Percentiles rank a stretch among this genome's conserved stretches.
phyloP scores from a whole-genome alignment of 768 basidiomycete genomes.

The Amanita molliuscula region DNA sequence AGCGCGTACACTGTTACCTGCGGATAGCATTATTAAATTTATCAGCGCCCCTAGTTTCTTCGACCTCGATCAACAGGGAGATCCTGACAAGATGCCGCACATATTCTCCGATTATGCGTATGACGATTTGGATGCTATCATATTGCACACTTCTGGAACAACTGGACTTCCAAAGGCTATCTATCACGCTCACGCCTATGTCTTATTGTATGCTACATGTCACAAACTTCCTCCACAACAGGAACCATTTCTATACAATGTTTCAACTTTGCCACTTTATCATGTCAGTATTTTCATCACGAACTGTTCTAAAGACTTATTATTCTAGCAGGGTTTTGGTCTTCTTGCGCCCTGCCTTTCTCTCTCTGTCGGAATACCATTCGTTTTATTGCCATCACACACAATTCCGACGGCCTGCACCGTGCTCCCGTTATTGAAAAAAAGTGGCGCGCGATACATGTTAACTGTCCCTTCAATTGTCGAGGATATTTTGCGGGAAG shows the following conservation, averaged over 20 bases:
- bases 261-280: constrained; percentile 28
- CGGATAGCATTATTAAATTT: constrained; percentile 6
- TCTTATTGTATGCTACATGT: constrained; percentile 22
- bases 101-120: constrained; percentile 14
- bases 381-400: constrained; percentile 23
- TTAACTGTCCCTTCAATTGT: constrained; percentile 30
- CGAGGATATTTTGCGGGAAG: constrained; percentile 21
- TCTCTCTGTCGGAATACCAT: constrained; percentile 26
- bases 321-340: constrained; percentile 23
- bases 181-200: constrained; percentile 22
- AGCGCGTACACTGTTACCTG: constrained; percentile 13
- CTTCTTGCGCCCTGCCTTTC: constrained; percentile 23
- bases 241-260: constrained; percentile 19
- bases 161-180: constrained; percentile 42
- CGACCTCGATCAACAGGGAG: constrained; percentile 12
- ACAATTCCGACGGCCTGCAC: constrained; percentile 25
- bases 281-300: constrained; percentile 17
- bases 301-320: not conserved
- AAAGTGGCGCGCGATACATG: constrained; percentile 21
- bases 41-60: constrained; percentile 18
- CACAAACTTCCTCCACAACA: constrained; percentile 23
- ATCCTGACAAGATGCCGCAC: constrained; percentile 13
- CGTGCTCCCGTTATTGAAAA: constrained; percentile 14
- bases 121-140: constrained; percentile 26
- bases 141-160: constrained; percentile 42